phyloP scores from a whole-genome alignment of 2,329 filamentous ascomycete genomes.

The Pseudogymnoascus sp. region DNA sequence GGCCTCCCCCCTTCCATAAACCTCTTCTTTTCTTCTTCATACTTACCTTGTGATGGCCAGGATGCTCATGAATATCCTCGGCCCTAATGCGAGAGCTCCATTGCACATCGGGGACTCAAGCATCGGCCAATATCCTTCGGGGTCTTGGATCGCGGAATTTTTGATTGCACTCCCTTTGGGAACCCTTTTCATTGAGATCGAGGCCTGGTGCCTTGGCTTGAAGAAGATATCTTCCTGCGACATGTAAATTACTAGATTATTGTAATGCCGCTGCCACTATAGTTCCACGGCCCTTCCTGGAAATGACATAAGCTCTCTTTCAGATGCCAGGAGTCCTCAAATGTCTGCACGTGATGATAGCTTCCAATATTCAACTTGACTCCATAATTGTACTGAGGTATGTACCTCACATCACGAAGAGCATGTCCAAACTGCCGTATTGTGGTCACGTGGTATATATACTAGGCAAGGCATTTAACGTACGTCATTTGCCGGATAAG shows the following conservation, averaged over 20 bases:
- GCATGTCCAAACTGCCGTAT: not conserved
- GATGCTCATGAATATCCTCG: constrained; percentile 12
- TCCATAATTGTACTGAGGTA: too few relatives aligned
- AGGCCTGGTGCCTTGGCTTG: constrained; percentile 13
- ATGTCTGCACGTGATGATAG: too few relatives aligned
- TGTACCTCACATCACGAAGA: too few relatives aligned
- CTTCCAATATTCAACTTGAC: too few relatives aligned
- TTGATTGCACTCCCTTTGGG: constrained; percentile 33
- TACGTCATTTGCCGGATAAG: constrained; percentile 8
- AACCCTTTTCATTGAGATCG: constrained; percentile 21
- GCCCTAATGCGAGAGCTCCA: constrained; percentile 41
- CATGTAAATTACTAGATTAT: not conserved
- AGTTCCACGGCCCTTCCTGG: too few relatives aligned
- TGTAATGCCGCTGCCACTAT: too few relatives aligned
- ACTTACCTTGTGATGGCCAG: constrained; percentile 18
- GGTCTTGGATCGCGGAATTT: constrained; percentile 42
- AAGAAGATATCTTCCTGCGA: constrained; percentile 15
- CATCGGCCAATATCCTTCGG: constrained; percentile 40
- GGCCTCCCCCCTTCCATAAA: not conserved
- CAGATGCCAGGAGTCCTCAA: too few relatives aligned
- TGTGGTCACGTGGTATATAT: not conserved
- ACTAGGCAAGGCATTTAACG: not conserved
- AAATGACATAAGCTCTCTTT: too few relatives aligned
- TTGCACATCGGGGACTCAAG: constrained; percentile 44
- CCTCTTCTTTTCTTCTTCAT: constrained; percentile 16